Percentiles rank a stretch among this genome's conserved stretches.
phyloP scores from a whole-genome alignment of 2,329 filamentous ascomycete species.

The Aspergillus vadensis region DNA sequence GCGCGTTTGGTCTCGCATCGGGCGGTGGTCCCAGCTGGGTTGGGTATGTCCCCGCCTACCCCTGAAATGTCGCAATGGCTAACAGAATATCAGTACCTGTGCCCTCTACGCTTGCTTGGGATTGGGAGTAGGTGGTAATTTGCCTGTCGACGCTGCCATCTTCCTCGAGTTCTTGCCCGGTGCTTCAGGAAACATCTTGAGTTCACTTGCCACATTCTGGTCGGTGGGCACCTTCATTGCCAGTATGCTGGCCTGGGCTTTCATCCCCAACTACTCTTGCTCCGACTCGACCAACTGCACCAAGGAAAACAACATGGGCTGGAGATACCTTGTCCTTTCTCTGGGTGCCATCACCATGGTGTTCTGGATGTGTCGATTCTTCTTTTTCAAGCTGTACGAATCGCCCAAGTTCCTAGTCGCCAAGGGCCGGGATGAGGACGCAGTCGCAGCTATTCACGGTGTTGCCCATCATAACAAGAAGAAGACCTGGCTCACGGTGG shows the following conservation, averaged over 20 bases:
- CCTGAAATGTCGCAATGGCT: conserved; percentile 1
- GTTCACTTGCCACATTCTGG: conserved; percentile 79
- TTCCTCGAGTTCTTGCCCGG: conserved; percentile 81
- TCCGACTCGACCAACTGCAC: conserved; percentile 38
- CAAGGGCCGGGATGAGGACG: conserved; percentile 32
- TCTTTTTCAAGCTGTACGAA: conserved; percentile 77
- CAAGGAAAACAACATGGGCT: conserved; percentile 62
- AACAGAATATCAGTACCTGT: conserved; percentile 4
- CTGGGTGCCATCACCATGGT: conserved; percentile 68
- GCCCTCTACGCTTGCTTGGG: conserved; percentile 10
- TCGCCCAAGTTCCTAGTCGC: conserved; percentile 82
- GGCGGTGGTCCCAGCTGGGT: conserved; percentile 47
- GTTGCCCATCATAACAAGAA: too few relatives aligned
- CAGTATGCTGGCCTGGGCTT: conserved; percentile 67
- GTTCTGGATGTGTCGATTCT: conserved; percentile 76
- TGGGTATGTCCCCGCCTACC: conserved; percentile 19
- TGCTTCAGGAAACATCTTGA: conserved; percentile 68
- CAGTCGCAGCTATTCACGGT: too few relatives aligned
- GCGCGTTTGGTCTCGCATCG: conserved; percentile 70
- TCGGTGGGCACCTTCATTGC: conserved; percentile 59
- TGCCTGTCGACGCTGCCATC: conserved; percentile 77
- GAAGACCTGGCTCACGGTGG: too few relatives aligned
- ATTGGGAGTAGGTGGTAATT: conserved; percentile 66
- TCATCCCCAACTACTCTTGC: conserved; percentile 67
- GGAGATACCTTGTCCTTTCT: conserved; percentile 70